A percentile compares a stretch with the other conserved stretches of the same genome.
phyloP scores from a whole-genome alignment of 148 eudicot genomes.

The Simmondsia chinensis region DNA sequence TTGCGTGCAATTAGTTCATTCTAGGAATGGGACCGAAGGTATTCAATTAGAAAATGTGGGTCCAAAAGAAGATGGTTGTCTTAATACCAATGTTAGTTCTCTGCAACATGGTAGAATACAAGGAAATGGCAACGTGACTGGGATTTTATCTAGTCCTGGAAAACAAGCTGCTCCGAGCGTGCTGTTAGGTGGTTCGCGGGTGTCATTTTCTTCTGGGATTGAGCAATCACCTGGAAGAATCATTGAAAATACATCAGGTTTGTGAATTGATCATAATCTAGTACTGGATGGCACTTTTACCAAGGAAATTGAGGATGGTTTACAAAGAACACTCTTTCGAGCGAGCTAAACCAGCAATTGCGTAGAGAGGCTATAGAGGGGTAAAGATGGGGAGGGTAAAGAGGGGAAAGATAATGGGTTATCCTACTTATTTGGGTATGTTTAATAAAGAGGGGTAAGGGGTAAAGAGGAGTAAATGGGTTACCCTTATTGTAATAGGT shows the following conservation, averaged over 20 bases:
- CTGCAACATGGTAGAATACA: constrained; percentile 26
- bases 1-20: constrained; percentile 20
- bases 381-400: no score
- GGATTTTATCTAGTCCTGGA: constrained; percentile 16
- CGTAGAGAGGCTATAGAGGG: no score
- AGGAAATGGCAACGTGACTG: constrained; percentile 14
- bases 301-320: no score
- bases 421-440: no score
- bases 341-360: no score
- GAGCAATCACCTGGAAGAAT: constrained; percentile 36
- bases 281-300: no score
- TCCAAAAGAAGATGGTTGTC: constrained; percentile 36
- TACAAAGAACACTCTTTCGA: no score
- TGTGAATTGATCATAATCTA: constrained; percentile 8
- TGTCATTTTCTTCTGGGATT: constrained; percentile 18
- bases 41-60: constrained; percentile 23
- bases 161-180: constrained; percentile 21
- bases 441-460: no score
- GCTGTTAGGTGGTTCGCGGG: constrained; percentile 12
- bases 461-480: no score
- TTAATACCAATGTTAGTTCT: constrained; percentile 22
- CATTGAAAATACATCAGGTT: constrained; percentile 35
- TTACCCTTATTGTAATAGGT: no score
- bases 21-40: constrained; percentile 27
- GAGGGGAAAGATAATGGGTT: no score